Base-by-base conservation (phyloP, 768 basidiomycete genomes). In the Mycena vulgaris region DNA sequence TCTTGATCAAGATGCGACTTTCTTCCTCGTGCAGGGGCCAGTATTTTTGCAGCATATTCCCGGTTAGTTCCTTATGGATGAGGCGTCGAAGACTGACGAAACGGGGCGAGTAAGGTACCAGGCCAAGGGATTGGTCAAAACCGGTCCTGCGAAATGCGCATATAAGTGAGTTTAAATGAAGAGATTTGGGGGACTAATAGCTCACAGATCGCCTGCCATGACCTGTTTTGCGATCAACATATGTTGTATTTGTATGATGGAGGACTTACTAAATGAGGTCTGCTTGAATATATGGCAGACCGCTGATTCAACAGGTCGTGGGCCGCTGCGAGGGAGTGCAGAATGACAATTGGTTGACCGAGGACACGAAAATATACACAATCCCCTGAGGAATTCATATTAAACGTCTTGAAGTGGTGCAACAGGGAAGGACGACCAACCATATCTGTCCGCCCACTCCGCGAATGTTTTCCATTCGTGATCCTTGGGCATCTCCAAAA, bases 381-480 rank as follows among this genome's bases (percentile, higher is more conserved):
- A 45, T 66, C 65, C 37, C 65, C 65, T 66, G 57, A 13, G 28
- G 21, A 16, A 13, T 9, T 28, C 5, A 17, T 30, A 37, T 27
- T 30, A 9, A 9, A 11, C 30, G 14, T 9, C 23, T 16, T n/a
- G n/a, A n/a, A n/a, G 47, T 6, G 21, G n/a, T 28, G 13, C n/a
- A n/a, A 16, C 7, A 39, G 19, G 40, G 61, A 9, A n/a, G 33
- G 14, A 11, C 2, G 2, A 68, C 68, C 8, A 19, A 77, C 77
- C 77, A 33, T 77, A 76, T 14, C 28, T 47, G 31, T 75, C 72
- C 56, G 66, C 66, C 77, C 77, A 78, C 51, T 75, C 51, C n/a
- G 70, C 61, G 47, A 75, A 78, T 9, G 74, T 77, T 33, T 71
- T 75, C 77, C 77, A 78, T 28, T 69, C 63, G 47, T 76, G 72